Base-by-base conservation (phyloP, 768 basidiomycete species). In the Russula earlei region DNA sequence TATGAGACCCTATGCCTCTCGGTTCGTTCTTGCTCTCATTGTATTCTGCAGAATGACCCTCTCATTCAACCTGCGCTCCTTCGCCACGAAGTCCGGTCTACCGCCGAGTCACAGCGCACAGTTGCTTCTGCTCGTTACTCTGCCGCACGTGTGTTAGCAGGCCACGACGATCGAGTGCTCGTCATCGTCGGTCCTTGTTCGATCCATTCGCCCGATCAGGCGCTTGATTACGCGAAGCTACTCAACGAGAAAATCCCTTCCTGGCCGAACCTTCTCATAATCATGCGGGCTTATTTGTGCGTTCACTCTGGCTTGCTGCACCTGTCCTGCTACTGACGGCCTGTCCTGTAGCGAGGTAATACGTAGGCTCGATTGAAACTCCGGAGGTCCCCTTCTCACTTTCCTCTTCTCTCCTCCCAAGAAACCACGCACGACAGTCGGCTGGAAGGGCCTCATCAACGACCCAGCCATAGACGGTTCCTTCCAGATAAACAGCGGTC, bases 211-310 rank as follows among this genome's bases (percentile, higher is more conserved):
- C 72, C 90, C 4, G 82, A 84, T 50, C 89, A 93, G 68, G 94
- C 93, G 2, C 70, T 91, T 46, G 83, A 85, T 63, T 92, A 92
- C 65, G 90, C 89, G 12, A 72, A 72, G n/a, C 75, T 82, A 44
- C 79, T 89, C 67, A 87, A 79, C 67, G 74, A 71, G 4, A 86
- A 84, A 71, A 77, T 85, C 42, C 74, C 78, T 17, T 70, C 75
- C 19, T 86, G 83, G 80, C 76, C 75, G 51, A 88, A 93, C 64
- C 76, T 99, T 48, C 76, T 88, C 65, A 87, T 99, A 67, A 73
- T 98, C 69, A 99, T 99, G 96, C 81, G 96, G 40, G 85, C 91
- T 54, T 98, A 98, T 79, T 97, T 90, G 91, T 94, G 66, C 69
- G 91, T 81, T n/a, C 48, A 33, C 34, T 48, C 27, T 50, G 53